These are phyloP conservation scores for Thuja plicata DNA, from an alignment of 83 land plant genomes.

Conservation along the genomic window DNA sequence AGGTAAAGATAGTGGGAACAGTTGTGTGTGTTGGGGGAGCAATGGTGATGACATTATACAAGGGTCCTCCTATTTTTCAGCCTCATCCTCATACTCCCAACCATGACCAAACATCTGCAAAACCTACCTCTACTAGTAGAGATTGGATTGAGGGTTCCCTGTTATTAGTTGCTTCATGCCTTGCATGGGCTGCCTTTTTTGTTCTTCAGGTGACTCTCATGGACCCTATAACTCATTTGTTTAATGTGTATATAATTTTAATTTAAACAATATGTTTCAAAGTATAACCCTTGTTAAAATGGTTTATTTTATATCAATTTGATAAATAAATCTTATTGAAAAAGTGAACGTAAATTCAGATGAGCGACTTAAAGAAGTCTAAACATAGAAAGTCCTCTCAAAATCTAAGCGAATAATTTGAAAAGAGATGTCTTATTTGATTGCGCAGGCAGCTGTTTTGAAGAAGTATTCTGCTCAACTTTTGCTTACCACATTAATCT, in stretches of 20 bases:
- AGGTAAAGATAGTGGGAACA: slow-evolving; percentile 40
- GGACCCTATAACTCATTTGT: not conserved
- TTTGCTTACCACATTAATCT: slow-evolving; percentile 39
- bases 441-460: slow-evolving; percentile 29
- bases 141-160: slow-evolving; percentile 43
- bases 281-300: no score
- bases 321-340: no score
- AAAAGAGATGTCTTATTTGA: not conserved
- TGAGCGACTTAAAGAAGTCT: no score
- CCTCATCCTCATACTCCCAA: slow-evolving; percentile 8
- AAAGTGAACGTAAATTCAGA: no score
- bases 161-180: slow-evolving; percentile 24
- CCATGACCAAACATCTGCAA: not conserved
- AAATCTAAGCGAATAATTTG: not conserved
- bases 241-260: not conserved
- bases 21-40: slow-evolving; percentile 35
- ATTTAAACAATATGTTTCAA: no score
- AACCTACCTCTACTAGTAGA: not conserved
- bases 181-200: slow-evolving; percentile 39
- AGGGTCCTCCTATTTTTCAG: slow-evolving; percentile 19
- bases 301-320: no score
- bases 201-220: slow-evolving; percentile 22
- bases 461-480: slow-evolving; percentile 46
- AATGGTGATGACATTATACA: slow-evolving; percentile 36
- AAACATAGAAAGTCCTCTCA: no score